Conservation (phyloP, 441 rosid species). For the Oxalis stricta region DNA sequence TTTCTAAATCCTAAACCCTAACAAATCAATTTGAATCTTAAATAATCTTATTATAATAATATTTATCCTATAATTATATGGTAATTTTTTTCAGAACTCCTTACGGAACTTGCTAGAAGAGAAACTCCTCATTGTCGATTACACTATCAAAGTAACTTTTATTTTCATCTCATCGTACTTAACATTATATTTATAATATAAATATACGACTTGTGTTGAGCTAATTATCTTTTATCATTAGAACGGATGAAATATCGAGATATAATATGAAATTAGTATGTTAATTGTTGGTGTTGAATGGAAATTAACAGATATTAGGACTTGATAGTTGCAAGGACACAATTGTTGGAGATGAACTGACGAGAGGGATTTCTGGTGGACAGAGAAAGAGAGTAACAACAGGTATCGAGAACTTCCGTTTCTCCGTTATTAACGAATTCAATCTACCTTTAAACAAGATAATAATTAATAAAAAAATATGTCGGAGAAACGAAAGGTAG, state of each 20-base stretch:
- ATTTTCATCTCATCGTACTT: neutral
- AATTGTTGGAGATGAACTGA: conserved; percentile 82
- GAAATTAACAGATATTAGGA: conserved; percentile 59
- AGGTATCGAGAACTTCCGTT: conserved; percentile 18
- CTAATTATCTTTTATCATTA: neutral
- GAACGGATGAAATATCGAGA: too few species aligned
- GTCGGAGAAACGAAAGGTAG: conserved; percentile 56
- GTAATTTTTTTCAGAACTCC: conserved; percentile 29
- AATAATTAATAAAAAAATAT: neutral
- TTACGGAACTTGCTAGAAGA: conserved; percentile 44
- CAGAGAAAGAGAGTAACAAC: conserved; percentile 85
- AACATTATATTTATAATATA: neutral
- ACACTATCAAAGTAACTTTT: conserved; percentile 43
- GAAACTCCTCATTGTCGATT: conserved; percentile 56
- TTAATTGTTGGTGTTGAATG: neutral
- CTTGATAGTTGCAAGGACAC: conserved; percentile 87
- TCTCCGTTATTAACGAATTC: too few species aligned
- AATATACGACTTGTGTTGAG: conserved; percentile 9
- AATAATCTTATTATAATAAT: too few species aligned
- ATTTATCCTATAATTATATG: too few species aligned
- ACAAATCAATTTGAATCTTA: neutral
- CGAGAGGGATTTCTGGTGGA: conserved; percentile 82
- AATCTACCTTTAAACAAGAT: too few species aligned
- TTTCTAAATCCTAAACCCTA: neutral
- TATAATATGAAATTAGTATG: too few species aligned